Base-by-base conservation (phyloP, 2,329 filamentous ascomycete genomes). In the Aspergillus ibericus region DNA sequence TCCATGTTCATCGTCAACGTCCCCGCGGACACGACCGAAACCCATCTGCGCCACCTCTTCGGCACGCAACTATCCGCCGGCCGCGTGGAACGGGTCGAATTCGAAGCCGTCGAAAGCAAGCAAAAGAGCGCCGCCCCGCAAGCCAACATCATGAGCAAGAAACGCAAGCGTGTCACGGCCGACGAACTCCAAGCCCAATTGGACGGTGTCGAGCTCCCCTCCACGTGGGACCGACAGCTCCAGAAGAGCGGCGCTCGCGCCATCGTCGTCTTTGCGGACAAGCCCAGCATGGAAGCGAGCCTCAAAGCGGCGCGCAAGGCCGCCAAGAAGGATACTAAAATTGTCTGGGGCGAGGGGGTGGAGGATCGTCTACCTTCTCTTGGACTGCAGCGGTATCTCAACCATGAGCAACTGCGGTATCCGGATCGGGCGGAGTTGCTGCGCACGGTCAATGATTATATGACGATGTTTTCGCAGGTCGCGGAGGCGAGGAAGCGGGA, bases 1-100 rank as follows among this genome's bases (percentile, higher is more conserved):
- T 92, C 90, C 61, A 82, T 99, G 16, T 99, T 96, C 76, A 73
- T 96, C n/a, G 90, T 93, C 63, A 98, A 99, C 69, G 79, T 96
- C 0, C 95, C 95, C 6, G 82, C 89, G 62, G 93, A 97, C 71
- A 88, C 91, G 59, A 96, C 91, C 4, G 88, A 91, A 57, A 75
- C 81, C 1, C 90, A 93, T 68, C 82, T 98, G 42, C 87, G 91
- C 46, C 82, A 87, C 42, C 78, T 98, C 0, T 96, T 98, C 66
- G 79, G 85, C 0, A 80, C 83, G 0, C 84, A 96, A 15, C 82
- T 97, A 0, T 89, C 91, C 8, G 87, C 89, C 0, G 90, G 90
- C 2, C 83, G 89, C 48, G 89, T 98, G 49, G 91, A 96, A 74
- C 82, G 80, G 53, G 88, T 96, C 5, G 79, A 83, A 0, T 97